Percentiles rank a stretch among this genome's conserved stretches.
Evolutionary conservation across 495 filamentous ascomycete genomes (phyloP).

Genomic region (Penicillium desertorum): DNA sequence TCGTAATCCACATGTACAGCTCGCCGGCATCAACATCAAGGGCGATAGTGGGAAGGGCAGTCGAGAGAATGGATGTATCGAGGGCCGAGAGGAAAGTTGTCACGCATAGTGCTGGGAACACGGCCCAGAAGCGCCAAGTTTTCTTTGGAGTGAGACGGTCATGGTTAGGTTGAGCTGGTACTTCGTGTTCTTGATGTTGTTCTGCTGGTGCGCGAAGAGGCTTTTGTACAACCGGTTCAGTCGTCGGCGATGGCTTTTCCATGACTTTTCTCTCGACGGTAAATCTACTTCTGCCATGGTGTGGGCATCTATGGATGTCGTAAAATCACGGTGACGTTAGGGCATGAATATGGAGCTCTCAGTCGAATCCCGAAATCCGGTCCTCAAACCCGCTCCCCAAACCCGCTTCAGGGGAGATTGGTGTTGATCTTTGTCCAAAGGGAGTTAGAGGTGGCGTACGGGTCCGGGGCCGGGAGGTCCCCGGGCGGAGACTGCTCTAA

Average conservation of each 20-base stretch:
- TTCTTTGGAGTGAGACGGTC: neutral
- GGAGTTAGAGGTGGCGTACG: neutral
- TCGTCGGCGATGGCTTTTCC: neutral
- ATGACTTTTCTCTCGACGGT: neutral
- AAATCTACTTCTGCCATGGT: neutral
- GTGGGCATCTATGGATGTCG: neutral
- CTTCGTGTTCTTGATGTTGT: neutral
- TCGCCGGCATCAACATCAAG: constrained; percentile 31
- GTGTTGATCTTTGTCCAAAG: neutral
- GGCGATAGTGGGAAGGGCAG: constrained; percentile 42
- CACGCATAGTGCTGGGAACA: constrained; percentile 34
- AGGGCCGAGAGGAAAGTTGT: constrained; percentile 27
- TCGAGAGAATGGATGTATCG: constrained; percentile 43
- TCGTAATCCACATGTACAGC: constrained; percentile 45
- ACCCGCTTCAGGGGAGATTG: neutral
- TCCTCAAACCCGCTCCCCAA: neutral
- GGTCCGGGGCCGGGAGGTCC: no score
- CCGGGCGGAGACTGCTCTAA: no score
- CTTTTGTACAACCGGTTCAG: neutral
- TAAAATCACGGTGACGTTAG: neutral
- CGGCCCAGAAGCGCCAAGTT: constrained; percentile 24
- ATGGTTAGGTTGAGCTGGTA: neutral
- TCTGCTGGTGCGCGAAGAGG: neutral
- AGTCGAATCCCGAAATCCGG: neutral
- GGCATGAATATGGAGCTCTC: neutral